Conservation (phyloP, 305 asterid genomes). For the Plantago coronopus region DNA sequence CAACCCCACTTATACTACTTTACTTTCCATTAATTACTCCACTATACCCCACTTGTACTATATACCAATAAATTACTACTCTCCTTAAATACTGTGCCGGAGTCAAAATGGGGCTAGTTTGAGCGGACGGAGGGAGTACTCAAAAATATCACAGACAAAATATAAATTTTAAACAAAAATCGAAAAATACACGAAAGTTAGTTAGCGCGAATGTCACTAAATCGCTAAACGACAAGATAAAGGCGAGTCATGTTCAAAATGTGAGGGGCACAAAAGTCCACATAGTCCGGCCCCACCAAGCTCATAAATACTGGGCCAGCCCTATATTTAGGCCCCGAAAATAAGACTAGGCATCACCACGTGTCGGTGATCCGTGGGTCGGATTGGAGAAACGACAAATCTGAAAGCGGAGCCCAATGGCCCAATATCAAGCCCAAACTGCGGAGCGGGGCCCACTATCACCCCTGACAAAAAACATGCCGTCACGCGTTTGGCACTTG, state of each 20-base stretch:
- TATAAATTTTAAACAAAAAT: neutral
- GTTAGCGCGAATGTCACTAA: too few relatives aligned
- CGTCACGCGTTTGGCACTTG: slow-evolving; percentile 54
- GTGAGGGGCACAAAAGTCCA: slow-evolving; percentile 2
- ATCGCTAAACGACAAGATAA: too few relatives aligned
- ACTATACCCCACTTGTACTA: too few relatives aligned
- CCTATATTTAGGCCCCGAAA: slow-evolving; percentile 17
- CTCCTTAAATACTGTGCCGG: too few relatives aligned
- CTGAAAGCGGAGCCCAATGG: slow-evolving; percentile 31
- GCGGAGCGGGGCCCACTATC: slow-evolving; percentile 25
- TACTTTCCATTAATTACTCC: too few relatives aligned
- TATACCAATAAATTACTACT: too few relatives aligned
- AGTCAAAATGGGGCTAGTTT: too few relatives aligned
- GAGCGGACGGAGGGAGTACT: too few relatives aligned
- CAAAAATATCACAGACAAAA: too few relatives aligned
- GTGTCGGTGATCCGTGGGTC: slow-evolving; percentile 26
- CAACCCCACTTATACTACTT: too few relatives aligned
- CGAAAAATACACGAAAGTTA: neutral
- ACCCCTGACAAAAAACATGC: slow-evolving; percentile 50
- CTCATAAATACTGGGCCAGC: too few relatives aligned
- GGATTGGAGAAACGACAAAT: slow-evolving; percentile 38
- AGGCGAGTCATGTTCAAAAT: too few relatives aligned
- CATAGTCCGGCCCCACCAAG: neutral
- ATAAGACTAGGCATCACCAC: slow-evolving; percentile 27
- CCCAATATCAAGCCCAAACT: slow-evolving; percentile 10